These are phyloP conservation scores for Suillus placidus DNA, from an alignment of 768 basidiomycete species.

Conservation along the genomic window DNA sequence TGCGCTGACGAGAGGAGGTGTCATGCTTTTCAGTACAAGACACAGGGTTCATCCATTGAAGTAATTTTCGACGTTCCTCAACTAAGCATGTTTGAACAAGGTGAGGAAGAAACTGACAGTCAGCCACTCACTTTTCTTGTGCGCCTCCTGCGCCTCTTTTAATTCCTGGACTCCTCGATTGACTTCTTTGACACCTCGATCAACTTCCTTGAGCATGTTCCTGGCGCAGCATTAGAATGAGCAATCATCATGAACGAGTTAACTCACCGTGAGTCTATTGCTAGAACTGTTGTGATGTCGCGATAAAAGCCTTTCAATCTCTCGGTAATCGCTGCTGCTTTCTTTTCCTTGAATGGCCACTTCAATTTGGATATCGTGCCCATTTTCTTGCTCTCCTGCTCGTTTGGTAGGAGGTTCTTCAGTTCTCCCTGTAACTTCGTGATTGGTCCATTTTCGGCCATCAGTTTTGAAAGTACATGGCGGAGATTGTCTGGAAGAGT, in stretches of 20 bases:
- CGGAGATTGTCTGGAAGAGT: background rate
- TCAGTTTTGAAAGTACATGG: background rate
- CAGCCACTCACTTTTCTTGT: background rate
- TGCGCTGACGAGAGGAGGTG: background rate
- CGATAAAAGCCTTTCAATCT: background rate
- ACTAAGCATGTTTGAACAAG: background rate
- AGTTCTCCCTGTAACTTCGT: background rate
- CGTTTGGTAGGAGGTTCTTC: background rate
- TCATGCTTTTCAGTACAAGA: background rate
- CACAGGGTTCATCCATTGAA: background rate
- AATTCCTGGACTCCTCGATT: background rate
- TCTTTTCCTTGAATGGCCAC: slow-evolving; percentile 13
- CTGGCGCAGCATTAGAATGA: background rate
- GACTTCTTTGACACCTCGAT: background rate
- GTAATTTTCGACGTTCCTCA: background rate
- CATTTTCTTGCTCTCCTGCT: background rate
- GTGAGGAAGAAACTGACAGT: background rate
- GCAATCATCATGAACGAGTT: no score
- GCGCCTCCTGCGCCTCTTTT: background rate
- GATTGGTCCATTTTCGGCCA: background rate
- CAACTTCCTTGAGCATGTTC: background rate
- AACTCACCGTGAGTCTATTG: background rate
- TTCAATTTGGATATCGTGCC: background rate
- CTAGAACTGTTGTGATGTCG: background rate
- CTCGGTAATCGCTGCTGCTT: background rate